phyloP scores from a whole-genome alignment of 2,329 filamentous ascomycete genomes.

The Zymoseptoria ardabiliae region DNA sequence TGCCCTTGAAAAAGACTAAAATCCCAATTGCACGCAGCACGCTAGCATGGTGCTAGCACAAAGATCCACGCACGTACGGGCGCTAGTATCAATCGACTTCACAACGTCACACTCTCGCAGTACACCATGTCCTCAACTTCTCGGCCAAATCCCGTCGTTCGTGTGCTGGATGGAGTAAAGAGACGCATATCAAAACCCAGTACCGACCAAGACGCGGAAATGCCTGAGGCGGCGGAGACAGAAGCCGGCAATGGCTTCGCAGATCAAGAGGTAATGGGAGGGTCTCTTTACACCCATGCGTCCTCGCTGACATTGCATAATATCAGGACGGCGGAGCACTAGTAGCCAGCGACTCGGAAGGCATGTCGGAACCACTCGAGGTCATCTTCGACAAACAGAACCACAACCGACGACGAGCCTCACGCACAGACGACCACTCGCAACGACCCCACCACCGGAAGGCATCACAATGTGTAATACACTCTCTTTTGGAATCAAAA shows the following conservation, averaged over 20 bases:
- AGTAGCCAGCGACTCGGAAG: constrained; percentile 24
- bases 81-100: neutral
- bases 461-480: constrained; percentile 54
- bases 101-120: neutral
- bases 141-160: neutral
- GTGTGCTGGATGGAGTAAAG: neutral
- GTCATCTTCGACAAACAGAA: constrained; percentile 50
- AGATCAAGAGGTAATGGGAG: neutral
- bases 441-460: constrained; percentile 31
- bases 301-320: constrained; percentile 5
- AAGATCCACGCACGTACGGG: too few species aligned
- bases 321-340: constrained; percentile 8
- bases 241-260: neutral
- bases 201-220: neutral
- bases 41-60: too few species aligned
- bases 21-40: neutral
- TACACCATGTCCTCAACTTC: neutral
- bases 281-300: constrained; percentile 3
- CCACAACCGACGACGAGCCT: constrained; percentile 53
- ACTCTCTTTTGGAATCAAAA: constrained; percentile 48
- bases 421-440: constrained; percentile 30
- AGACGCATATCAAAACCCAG: neutral
- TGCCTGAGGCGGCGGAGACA: constrained; percentile 1
- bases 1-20: neutral
- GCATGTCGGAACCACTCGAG: constrained; percentile 33